These are phyloP conservation scores for Plectranthus barbatus DNA, from an alignment of 257 asterid species.

Conservation along the genomic window DNA sequence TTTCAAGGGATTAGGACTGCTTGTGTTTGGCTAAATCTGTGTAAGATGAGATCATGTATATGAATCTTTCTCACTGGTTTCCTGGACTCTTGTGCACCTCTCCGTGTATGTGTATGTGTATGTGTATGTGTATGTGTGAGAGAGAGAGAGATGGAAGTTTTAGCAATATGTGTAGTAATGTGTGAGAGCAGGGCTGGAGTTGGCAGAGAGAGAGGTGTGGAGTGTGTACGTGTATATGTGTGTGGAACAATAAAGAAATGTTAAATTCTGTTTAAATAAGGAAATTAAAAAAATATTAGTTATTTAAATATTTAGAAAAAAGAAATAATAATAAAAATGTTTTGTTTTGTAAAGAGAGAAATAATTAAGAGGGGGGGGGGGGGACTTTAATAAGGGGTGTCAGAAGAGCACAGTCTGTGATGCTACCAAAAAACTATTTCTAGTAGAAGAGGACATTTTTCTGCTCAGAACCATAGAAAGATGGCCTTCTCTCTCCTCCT, in stretches of 20 bases:
- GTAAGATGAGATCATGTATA: conserved; percentile 44
- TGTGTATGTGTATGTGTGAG: conserved; percentile 1
- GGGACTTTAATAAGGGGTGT: conserved; percentile 8
- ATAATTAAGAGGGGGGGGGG: no score
- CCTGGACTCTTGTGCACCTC: no score
- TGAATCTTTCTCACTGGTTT: conserved; percentile 7
- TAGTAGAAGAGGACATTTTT: conserved; percentile 10
- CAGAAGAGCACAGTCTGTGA: conserved; percentile 11
- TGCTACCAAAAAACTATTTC: conserved; percentile 4
- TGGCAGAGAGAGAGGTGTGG: not conserved
- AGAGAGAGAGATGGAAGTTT: conserved; percentile 9
- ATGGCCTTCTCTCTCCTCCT: not conserved
- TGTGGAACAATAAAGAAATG: not conserved
- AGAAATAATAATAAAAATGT: no score
- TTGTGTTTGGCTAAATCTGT: conserved; percentile 37
- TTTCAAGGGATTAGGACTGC: conserved; percentile 14
- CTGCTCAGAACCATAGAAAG: not conserved
- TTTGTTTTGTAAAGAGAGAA: no score
- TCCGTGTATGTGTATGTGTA: not conserved
- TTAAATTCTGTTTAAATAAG: no score
- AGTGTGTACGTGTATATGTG: conserved; percentile 4
- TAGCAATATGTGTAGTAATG: conserved; percentile 10
- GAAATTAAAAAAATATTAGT: no score
- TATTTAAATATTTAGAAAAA: no score
- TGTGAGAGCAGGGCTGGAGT: conserved; percentile 7